Conservation (phyloP, 2,329 filamentous ascomycete species). For the Fusarium oxysporum region DNA sequence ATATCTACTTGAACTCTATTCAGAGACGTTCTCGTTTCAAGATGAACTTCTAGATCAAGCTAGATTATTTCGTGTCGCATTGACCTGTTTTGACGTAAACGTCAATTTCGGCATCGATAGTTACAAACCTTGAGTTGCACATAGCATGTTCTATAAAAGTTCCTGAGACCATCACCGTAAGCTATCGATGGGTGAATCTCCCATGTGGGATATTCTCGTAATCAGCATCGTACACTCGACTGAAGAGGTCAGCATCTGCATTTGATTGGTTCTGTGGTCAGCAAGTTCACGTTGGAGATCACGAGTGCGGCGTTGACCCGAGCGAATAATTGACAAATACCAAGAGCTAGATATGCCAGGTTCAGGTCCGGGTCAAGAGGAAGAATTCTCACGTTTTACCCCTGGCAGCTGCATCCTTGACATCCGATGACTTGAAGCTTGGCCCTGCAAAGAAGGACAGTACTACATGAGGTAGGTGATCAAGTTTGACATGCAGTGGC, state of each 20-base stretch:
- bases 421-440: neutral
- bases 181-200: neutral
- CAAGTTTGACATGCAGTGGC: conserved; percentile 13
- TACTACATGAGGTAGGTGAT: conserved; percentile 6
- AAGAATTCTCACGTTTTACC: conserved; percentile 12
- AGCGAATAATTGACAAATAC: conserved; percentile 13
- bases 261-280: conserved; percentile 1
- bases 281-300: neutral
- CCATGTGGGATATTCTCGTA: neutral
- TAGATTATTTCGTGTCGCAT: neutral
- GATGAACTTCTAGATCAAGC: conserved; percentile 14
- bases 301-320: conserved; percentile 3
- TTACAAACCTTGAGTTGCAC: neutral
- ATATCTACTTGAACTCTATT: conserved; percentile 9
- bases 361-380: neutral
- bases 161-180: neutral
- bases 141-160: neutral
- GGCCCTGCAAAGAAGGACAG: neutral
- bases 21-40: neutral
- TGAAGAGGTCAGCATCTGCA: neutral
- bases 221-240: neutral
- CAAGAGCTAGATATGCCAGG: conserved; percentile 1
- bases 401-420: conserved; percentile 17
- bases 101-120: neutral
- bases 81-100: conserved; percentile 1